Conservation (phyloP, 129 eudicot genomes). For the Silybum marianum region DNA sequence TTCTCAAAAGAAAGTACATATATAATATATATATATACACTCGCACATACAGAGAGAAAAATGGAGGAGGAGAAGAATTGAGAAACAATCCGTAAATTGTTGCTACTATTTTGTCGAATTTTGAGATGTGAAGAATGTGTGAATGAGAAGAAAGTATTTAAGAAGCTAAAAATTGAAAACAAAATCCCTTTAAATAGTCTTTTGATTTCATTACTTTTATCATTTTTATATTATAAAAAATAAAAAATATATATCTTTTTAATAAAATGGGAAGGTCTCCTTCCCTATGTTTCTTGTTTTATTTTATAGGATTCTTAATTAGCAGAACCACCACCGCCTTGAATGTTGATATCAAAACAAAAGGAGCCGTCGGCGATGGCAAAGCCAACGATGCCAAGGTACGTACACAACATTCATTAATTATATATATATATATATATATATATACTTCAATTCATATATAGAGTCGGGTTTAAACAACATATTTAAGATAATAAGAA, state of each 20-base stretch:
- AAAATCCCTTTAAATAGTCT: neutral
- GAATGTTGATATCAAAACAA: neutral
- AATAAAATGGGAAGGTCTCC: neutral
- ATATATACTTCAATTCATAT: too few relatives aligned
- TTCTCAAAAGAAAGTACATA: too few relatives aligned
- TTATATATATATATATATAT: too few relatives aligned
- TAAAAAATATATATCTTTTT: neutral
- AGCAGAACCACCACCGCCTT: constrained; percentile 1
- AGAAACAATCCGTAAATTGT: neutral
- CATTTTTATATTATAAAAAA: neutral
- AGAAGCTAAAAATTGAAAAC: neutral
- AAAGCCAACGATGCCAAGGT: constrained; percentile 19
- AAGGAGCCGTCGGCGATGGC: constrained; percentile 31
- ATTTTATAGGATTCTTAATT: neutral
- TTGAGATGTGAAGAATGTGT: neutral
- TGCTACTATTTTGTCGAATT: constrained; percentile 11
- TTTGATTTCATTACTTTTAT: neutral
- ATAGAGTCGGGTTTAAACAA: too few relatives aligned
- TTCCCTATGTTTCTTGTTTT: neutral
- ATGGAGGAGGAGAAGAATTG: neutral
- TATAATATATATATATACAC: too few relatives aligned
- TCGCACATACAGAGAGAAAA: neutral
- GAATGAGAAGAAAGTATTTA: constrained; percentile 2
- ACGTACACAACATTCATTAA: neutral
- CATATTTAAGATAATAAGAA: too few relatives aligned